Evolutionary conservation across 1,284 basidiomycete genomes (phyloP).

Genomic region (Boletus smithii): DNA sequence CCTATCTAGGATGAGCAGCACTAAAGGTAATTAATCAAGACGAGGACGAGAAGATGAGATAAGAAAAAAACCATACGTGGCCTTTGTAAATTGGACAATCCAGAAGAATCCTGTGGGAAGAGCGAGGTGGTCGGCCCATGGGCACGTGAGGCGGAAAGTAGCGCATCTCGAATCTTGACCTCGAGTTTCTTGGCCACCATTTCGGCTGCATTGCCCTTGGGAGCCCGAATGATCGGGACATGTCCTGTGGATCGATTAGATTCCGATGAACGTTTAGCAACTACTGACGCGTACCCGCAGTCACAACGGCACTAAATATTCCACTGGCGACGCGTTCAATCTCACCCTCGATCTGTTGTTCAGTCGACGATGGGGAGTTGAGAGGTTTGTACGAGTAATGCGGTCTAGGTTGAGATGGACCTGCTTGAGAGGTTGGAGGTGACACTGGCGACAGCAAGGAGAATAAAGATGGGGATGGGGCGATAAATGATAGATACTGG

Average conservation of each 20-base stretch:
- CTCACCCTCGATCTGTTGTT: conserved; percentile 90
- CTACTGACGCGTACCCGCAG: conserved; percentile 63
- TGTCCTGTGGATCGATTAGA: conserved; percentile 54
- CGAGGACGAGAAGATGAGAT: conserved; percentile 1
- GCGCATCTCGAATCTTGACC: conserved; percentile 86
- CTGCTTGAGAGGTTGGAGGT: conserved; percentile 34
- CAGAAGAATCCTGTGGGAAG: conserved; percentile 70
- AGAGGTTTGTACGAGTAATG: conserved; percentile 75
- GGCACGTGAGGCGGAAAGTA: conserved; percentile 76
- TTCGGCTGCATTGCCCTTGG: conserved; percentile 95
- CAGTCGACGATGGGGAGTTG: conserved; percentile 89
- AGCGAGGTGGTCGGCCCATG: conserved; percentile 51
- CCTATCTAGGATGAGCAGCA: conserved; percentile 90
- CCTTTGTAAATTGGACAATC: conserved; percentile 73
- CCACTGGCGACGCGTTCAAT: conserved; percentile 91
- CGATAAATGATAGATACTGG: conserved; percentile 96
- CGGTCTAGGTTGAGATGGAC: conserved; percentile 36
- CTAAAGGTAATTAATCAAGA: conserved; percentile 40
- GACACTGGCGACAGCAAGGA: conserved; percentile 67
- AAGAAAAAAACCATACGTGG: conserved; percentile 57
- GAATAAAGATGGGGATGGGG: conserved; percentile 93
- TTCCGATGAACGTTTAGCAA: neutral
- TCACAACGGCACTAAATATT: conserved; percentile 91
- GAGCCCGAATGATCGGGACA: conserved; percentile 93
- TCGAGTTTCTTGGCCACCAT: conserved; percentile 97